Evolutionary conservation across 2,329 filamentous ascomycete species (phyloP).

Genomic region (Penicillium sp.): DNA sequence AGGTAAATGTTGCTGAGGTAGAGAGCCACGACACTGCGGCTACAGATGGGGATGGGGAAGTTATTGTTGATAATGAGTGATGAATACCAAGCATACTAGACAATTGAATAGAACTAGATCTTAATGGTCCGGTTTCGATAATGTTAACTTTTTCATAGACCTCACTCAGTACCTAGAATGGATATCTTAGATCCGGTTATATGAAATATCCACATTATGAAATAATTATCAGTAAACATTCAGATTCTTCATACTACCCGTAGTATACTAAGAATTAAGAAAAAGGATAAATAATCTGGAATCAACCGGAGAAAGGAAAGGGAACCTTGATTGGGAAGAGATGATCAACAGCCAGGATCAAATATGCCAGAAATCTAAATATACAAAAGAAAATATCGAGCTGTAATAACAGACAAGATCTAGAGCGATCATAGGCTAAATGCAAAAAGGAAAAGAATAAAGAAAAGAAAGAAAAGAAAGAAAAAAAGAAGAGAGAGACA

Average conservation of each 20-base stretch:
- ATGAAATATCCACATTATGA: neutral
- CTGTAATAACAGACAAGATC: constrained; percentile 14
- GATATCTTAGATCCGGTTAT: too few species aligned
- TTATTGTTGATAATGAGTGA: neutral
- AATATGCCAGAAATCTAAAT: constrained; percentile 16
- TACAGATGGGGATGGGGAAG: too few species aligned
- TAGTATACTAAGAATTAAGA: too few species aligned
- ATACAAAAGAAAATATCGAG: constrained; percentile 18
- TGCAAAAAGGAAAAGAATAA: neutral
- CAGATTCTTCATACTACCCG: too few species aligned
- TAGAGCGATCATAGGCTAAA: neutral
- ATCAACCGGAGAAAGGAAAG: neutral
- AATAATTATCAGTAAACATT: too few species aligned
- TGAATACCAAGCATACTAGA: neutral
- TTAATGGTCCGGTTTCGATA: neutral
- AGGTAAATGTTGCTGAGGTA: constrained; percentile 29
- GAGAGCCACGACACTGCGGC: constrained; percentile 3
- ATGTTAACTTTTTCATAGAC: too few species aligned
- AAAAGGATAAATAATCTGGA: too few species aligned
- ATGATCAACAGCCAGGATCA: constrained; percentile 9
- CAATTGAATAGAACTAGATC: neutral
- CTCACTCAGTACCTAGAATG: too few species aligned
- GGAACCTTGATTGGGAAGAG: neutral
- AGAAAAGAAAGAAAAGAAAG: neutral
- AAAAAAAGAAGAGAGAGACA: neutral